Evolutionary conservation across 257 asterid genomes (phyloP).

Genomic region (Ligustrum vulgare): DNA sequence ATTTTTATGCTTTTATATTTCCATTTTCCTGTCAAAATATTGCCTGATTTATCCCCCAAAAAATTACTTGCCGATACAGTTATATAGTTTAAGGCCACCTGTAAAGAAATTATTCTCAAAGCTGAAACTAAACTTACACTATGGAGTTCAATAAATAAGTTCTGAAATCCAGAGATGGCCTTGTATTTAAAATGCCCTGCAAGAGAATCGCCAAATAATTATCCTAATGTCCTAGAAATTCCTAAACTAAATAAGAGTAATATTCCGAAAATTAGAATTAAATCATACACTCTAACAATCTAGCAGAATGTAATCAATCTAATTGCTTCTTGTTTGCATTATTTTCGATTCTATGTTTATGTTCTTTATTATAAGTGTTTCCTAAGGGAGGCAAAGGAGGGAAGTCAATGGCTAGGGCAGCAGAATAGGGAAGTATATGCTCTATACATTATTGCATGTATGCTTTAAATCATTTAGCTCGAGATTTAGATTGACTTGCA

Average conservation of each 20-base stretch:
- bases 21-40: neutral
- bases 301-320: neutral
- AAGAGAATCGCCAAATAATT: neutral
- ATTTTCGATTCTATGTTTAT: neutral
- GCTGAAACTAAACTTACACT: neutral
- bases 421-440: too few relatives aligned
- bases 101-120: neutral
- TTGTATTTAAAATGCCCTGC: neutral
- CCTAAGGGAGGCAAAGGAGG: neutral
- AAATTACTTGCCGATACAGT: neutral
- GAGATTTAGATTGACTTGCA: neutral
- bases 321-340: neutral
- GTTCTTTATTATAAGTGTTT: neutral
- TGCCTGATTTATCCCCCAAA: neutral
- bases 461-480: neutral
- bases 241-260: neutral
- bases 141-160: neutral
- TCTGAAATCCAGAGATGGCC: neutral
- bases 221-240: neutral
- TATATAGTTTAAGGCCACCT: neutral
- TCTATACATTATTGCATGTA: neutral
- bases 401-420: too few relatives aligned
- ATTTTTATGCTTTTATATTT: neutral
- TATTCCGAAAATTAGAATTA: neutral
- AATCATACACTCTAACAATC: neutral